These are phyloP conservation scores for Plasmopara muralis DNA, from an alignment of 352 stramenopile species.

Conservation along the genomic window DNA sequence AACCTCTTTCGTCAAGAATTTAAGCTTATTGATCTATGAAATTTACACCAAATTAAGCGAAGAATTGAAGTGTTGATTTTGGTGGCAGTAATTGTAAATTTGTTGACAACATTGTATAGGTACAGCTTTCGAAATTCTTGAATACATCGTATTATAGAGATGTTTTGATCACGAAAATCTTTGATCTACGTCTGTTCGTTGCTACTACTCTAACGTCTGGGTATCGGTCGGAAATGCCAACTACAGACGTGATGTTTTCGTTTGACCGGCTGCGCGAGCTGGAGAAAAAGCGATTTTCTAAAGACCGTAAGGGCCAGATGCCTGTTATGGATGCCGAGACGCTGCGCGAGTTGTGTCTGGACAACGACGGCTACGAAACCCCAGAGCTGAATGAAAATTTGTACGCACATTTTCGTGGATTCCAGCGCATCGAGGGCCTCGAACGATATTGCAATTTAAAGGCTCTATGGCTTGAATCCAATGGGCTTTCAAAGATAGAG, in stretches of 20 bases:
- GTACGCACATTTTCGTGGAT: conserved; percentile 91
- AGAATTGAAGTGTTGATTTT: neutral
- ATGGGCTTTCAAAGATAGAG: conserved; percentile 86
- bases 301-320: conserved; percentile 58
- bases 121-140: too few relatives aligned
- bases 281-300: conserved; percentile 62
- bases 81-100: too few relatives aligned
- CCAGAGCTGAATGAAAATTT: conserved; percentile 93
- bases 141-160: neutral
- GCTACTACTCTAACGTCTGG: conserved; percentile 7
- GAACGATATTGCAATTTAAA: conserved; percentile 91
- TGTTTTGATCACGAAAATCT: conserved; percentile 15
- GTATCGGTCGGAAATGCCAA: conserved; percentile 24
- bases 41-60: neutral
- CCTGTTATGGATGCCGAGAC: conserved; percentile 87
- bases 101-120: too few relatives aligned
- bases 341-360: conserved; percentile 75
- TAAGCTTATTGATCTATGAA: conserved; percentile 70
- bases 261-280: conserved; percentile 54
- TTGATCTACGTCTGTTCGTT: conserved; percentile 23
- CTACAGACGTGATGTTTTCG: conserved; percentile 36
- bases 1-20: conserved; percentile 78
- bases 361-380: conserved; percentile 93
- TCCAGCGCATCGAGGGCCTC: conserved; percentile 91
- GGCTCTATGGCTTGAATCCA: conserved; percentile 94